phyloP scores from a whole-genome alignment of 176 grass and related monocot genomes.

The Tuctoria greenei region DNA sequence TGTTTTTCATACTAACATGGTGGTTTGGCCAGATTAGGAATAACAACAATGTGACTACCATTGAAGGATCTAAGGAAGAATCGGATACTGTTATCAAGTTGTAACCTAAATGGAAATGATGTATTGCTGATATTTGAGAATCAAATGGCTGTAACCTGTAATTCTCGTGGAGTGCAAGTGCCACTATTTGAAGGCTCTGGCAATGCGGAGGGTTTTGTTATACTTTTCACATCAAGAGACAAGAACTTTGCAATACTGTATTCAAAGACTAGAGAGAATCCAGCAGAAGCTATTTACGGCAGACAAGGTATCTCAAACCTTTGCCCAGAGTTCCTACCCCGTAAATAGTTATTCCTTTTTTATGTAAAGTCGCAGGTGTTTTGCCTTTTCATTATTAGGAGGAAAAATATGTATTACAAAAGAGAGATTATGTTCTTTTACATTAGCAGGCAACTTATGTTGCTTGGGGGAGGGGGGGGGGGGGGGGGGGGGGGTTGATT shows the following conservation, averaged over 20 bases:
- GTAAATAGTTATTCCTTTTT: too few relatives aligned
- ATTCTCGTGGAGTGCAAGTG: not conserved
- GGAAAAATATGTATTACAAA: too few relatives aligned
- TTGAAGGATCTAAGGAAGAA: not conserved
- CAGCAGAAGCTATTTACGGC: not conserved
- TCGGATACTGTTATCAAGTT: not conserved
- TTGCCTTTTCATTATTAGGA: too few relatives aligned
- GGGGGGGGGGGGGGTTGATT: too few relatives aligned
- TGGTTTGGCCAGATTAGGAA: not conserved
- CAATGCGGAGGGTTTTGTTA: not conserved
- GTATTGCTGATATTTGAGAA: not conserved
- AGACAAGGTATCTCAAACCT: too few relatives aligned
- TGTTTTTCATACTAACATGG: not conserved
- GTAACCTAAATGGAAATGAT: not conserved
- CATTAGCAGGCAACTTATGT: too few relatives aligned
- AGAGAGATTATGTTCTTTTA: too few relatives aligned
- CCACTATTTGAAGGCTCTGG: not conserved
- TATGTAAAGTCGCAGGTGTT: too few relatives aligned
- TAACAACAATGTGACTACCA: not conserved
- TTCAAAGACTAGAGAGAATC: not conserved
- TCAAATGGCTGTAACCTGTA: not conserved
- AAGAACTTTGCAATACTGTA: not conserved
- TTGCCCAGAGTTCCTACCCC: too few relatives aligned
- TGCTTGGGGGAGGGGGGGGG: too few relatives aligned
- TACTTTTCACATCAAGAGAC: not conserved